phyloP scores from a whole-genome alignment of 345 rosid species.

The Euclidium syriacum region DNA sequence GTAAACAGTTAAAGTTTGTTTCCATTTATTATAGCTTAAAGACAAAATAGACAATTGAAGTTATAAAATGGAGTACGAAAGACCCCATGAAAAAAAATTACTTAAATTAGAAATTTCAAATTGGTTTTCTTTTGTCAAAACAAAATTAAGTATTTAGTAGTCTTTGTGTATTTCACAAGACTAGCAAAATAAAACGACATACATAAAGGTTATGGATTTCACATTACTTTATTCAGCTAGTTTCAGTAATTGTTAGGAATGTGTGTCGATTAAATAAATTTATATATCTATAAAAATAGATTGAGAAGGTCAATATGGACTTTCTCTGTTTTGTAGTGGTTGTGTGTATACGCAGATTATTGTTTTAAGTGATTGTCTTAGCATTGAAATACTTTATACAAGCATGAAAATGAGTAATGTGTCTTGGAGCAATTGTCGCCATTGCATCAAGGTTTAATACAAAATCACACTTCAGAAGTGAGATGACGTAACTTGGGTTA shows the following conservation, averaged over 20 bases:
- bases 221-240: slow-evolving; percentile 12
- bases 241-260: slow-evolving; percentile 15
- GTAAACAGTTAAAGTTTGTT: neutral
- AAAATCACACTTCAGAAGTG: slow-evolving; percentile 17
- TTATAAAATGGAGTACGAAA: neutral
- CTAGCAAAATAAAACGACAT: neutral
- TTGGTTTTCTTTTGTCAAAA: neutral
- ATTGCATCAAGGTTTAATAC: slow-evolving; percentile 29
- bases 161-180: neutral
- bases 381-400: neutral
- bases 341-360: slow-evolving; percentile 19
- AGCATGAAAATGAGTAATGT: slow-evolving; percentile 22
- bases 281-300: neutral
- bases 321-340: slow-evolving; percentile 18
- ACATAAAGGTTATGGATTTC: slow-evolving; percentile 2
- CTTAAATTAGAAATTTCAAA: neutral
- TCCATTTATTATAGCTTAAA: slow-evolving; percentile 1
- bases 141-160: neutral
- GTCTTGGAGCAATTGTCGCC: slow-evolving; percentile 29
- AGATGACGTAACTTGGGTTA: slow-evolving; percentile 16
- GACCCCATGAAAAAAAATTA: neutral
- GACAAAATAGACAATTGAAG: slow-evolving; percentile 10
- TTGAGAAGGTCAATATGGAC: slow-evolving; percentile 18
- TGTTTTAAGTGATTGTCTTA: slow-evolving; percentile 6
- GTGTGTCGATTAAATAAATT: slow-evolving; percentile 16